phyloP scores from a whole-genome alignment of 345 rosid species.

The Eucalyptus sp. region DNA sequence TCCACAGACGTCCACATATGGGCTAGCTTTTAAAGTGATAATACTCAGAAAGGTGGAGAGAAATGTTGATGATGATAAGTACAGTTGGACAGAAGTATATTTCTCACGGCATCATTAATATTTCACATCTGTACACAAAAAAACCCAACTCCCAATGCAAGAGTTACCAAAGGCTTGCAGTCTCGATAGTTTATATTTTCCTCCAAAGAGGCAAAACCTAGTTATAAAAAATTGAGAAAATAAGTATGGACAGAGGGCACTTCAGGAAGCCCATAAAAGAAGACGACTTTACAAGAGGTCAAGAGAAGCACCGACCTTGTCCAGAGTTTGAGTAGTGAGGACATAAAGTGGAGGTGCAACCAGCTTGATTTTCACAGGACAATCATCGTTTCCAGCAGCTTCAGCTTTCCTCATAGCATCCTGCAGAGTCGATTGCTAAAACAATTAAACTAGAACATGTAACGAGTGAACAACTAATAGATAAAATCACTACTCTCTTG shows the following conservation, averaged over 20 bases:
- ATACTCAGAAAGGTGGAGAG: background rate
- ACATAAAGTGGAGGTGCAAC: conserved; percentile 98
- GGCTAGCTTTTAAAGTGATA: background rate
- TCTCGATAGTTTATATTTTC: background rate
- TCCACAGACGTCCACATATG: background rate
- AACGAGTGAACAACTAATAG: background rate
- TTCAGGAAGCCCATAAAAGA: background rate
- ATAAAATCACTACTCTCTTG: background rate
- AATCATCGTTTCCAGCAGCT: conserved; percentile 81
- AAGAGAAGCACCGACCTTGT: conserved; percentile 47
- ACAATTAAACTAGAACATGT: background rate
- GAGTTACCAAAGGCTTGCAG: background rate
- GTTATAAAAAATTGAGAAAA: background rate
- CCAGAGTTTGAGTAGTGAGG: conserved; percentile 94
- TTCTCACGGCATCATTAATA: background rate
- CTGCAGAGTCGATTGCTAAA: conserved; percentile 22
- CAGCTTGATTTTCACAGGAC: conserved; percentile 92
- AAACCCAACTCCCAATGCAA: background rate
- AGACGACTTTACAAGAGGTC: background rate
- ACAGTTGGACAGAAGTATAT: background rate
- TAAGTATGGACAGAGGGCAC: background rate
- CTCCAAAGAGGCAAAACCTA: background rate
- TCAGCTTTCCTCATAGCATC: conserved; percentile 96
- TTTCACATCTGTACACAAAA: background rate
- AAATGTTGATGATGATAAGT: background rate